Base-by-base conservation (phyloP, 768 basidiomycete genomes). In the Lyophyllum semitale region DNA sequence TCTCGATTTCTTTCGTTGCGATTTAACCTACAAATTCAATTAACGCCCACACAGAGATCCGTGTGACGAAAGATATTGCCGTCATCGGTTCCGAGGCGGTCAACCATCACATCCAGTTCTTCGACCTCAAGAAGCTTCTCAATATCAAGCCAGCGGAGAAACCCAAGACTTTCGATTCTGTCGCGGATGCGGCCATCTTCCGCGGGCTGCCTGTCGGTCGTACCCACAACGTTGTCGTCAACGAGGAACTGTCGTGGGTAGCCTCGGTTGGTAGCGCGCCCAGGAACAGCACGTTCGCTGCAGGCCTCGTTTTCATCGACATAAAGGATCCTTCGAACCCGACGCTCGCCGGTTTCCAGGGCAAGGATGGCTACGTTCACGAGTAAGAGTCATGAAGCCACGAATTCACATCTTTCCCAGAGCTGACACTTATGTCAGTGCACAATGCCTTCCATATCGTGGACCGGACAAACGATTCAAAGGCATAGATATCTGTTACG, bases 231-330 rank as follows among this genome's bases (percentile, higher is more conserved):
- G 59, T 70, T 18, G 69, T 68, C 32, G 53, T 66, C 23, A 62
- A 65, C 45, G 53, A 48, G 11, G 57, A 53, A 29, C 57, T 55
- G 29, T 58, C 63, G 20, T 63, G 65, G 35, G 60, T 63, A 29
- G 59, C 65, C 20, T 59, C 69, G 20, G 69, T 70, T n/a, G 69
- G 69, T 12, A 53, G 63, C 32, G 20, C 51, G 30, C 68, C 68
- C 1, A 53, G 66, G 8, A 67, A 52, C 4, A 52, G 51, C 46
- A 40, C 51, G 20, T 69, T 60, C 48, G 56, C 52, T 46, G 43
- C 62, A 3, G 68, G 68, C 13, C 55, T 70, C 47, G 63, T 70
- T 49, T 68, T 70, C 60, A 61, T 70, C n/a, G 68, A 70, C 38
- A 53, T 68, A 17, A 53, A 57, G 12, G 64, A 70, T 44, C 67